phyloP scores from a whole-genome alignment of 129 eudicot species.

The Gnaphalium uliginosum region DNA sequence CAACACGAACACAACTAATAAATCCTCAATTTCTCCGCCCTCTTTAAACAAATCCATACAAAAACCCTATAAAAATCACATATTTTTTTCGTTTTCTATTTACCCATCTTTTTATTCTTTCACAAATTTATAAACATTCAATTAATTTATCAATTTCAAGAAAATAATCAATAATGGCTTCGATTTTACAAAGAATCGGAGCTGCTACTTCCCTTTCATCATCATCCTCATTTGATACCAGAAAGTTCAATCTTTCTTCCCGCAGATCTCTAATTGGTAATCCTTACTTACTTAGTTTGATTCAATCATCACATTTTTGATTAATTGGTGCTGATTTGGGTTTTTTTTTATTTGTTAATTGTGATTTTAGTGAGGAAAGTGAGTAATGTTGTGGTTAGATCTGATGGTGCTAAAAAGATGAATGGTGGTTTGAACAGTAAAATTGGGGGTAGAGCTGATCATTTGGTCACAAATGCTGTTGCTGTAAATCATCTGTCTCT shows the following conservation, averaged over 20 bases:
- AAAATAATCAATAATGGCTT: constrained; percentile 38
- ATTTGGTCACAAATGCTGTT: constrained; percentile 63
- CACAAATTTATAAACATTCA: not conserved
- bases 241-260: constrained; percentile 24
- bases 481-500: constrained; percentile 45
- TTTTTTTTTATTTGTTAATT: not conserved
- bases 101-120: not conserved
- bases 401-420: constrained; percentile 33
- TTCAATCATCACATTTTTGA: not conserved
- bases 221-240: constrained; percentile 24
- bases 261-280: constrained; percentile 25
- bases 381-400: constrained; percentile 42
- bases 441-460: constrained; percentile 36
- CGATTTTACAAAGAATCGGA: constrained; percentile 47
- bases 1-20: not conserved
- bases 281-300: not conserved
- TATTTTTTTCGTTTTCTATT: not conserved
- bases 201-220: constrained; percentile 41
- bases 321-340: constrained; percentile 1
- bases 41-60: not conserved
- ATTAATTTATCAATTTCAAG: not conserved
- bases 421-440: not conserved
- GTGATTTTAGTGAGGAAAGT: constrained; percentile 46
- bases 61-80: not conserved
- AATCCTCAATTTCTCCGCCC: not conserved